phyloP scores from a whole-genome alignment of 75 land plant species.

The Isoetes taiwanensis region DNA sequence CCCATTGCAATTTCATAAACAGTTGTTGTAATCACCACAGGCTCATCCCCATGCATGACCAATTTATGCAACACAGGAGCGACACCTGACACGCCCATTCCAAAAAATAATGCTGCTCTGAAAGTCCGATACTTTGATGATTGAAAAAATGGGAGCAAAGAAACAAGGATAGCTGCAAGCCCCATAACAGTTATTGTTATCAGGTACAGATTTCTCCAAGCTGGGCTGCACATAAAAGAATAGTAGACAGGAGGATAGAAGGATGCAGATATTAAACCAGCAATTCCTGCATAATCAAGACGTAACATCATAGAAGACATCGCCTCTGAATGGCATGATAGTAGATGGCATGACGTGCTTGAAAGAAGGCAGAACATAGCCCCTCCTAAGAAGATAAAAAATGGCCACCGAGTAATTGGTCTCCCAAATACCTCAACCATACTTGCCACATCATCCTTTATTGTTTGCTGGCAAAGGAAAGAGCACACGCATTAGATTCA shows the following conservation, averaged over 20 bases:
- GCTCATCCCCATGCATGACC: constrained; percentile 41
- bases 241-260: constrained; percentile 97
- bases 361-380: constrained; percentile 93
- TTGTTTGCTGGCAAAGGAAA: constrained; percentile 34
- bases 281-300: constrained; percentile 84
- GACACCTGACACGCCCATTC: constrained; percentile 85
- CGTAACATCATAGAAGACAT: constrained; percentile 67
- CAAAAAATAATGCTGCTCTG: constrained; percentile 63
- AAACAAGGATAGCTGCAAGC: constrained; percentile 35
- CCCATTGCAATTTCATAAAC: constrained; percentile 77
- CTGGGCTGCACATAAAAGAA: constrained; percentile 82
- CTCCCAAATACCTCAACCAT: constrained; percentile 36
- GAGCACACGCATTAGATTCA: too few species aligned
- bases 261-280: constrained; percentile 70
- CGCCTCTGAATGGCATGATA: constrained; percentile 66
- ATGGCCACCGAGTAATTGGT: constrained; percentile 86
- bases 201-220: constrained; percentile 60
- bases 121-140: constrained; percentile 50
- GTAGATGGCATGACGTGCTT: constrained; percentile 84
- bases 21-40: constrained; percentile 58
- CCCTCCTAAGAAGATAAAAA: constrained; percentile 73
- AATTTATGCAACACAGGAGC: constrained; percentile 79
- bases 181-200: constrained; percentile 63
- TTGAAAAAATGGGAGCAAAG: constrained; percentile 77
- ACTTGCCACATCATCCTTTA: constrained; percentile 45